Percentiles rank a stretch among this genome's conserved stretches.
These are phyloP conservation scores for Corymbia citriodora DNA, from an alignment of 441 rosid species.

Conservation along the genomic window DNA sequence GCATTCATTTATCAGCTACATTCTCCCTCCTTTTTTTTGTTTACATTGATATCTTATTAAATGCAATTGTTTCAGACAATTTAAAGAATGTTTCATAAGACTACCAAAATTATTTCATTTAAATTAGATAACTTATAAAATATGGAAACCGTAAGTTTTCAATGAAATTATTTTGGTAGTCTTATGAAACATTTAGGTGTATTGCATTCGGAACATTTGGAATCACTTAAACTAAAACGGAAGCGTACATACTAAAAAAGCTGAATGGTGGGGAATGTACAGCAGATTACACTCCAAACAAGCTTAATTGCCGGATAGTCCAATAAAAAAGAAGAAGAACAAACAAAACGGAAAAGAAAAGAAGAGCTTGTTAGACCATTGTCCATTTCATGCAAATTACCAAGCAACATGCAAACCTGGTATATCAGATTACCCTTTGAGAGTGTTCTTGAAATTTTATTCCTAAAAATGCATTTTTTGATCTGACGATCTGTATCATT, in stretches of 20 bases:
- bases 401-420: not conserved
- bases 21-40: not conserved
- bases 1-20: not conserved
- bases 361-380: not conserved
- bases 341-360: not conserved
- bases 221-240: not conserved
- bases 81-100: not conserved
- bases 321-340: not conserved
- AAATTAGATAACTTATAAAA: not conserved
- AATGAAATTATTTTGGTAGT: not conserved
- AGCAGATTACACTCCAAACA: not conserved
- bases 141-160: not conserved
- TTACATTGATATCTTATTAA: not conserved
- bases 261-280: not conserved
- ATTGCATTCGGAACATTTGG: not conserved
- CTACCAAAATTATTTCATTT: not conserved
- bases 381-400: not conserved
- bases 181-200: not conserved
- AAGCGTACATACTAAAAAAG: not conserved
- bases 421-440: not conserved
- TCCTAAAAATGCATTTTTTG: not conserved
- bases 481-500: not conserved
- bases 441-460: not conserved
- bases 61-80: not conserved
- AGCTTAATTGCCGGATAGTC: not conserved